Evolutionary conservation across 495 filamentous ascomycete genomes (phyloP), one percentile per base, ranked within the genome.

Genomic region (Podospora anserina): DNA sequence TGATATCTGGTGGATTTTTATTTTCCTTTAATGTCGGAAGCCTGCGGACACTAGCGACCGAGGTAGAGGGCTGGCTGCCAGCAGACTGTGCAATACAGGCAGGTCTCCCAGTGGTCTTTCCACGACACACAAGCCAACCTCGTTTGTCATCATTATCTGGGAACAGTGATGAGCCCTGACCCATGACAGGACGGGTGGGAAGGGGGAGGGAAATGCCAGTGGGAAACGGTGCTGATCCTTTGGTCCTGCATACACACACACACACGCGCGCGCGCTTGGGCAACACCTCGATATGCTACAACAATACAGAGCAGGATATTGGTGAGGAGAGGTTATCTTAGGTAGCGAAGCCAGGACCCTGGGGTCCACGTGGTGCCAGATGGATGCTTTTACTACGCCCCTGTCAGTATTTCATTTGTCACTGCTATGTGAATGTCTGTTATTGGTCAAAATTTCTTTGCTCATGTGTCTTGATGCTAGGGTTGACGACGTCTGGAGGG

Each of bases 21-120:
- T 56, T 49, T 67, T 70, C 20, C 59, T 34, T 28, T 66, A 26
- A 67, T 59, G 68, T 54, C 55, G 61, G 56, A 28, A n/a, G 26
- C 65, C 61, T 57, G 16, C 15, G 39, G 15, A 49, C 39, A 49
- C 2, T 49, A 11, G 15, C 13, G 15, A 16, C 39, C 6, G 39
- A 16, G 15, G 15, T 49, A 16, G 39, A 16, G 15, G 39, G 7
- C 39, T 49, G 39, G 39, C 39, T 49, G 9, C 39, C 39, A 16
- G 39, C 7, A 49, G 13, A 49, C 39, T 49, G 39, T 49, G 39
- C 39, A 16, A 49, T 11, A 49, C 39, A 13, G 39, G 39, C 39
- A 13, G 39, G 9, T 11, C 39, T 6, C 39, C 13, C 15, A 49
- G 39, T 3, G 39, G 39, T 0, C 13, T 49, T 49, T 49, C 39